Evolutionary conservation across 2,329 filamentous ascomycete genomes (phyloP), one percentile per base, ranked within the genome.

Genomic region (Exserohilum rostratum): DNA sequence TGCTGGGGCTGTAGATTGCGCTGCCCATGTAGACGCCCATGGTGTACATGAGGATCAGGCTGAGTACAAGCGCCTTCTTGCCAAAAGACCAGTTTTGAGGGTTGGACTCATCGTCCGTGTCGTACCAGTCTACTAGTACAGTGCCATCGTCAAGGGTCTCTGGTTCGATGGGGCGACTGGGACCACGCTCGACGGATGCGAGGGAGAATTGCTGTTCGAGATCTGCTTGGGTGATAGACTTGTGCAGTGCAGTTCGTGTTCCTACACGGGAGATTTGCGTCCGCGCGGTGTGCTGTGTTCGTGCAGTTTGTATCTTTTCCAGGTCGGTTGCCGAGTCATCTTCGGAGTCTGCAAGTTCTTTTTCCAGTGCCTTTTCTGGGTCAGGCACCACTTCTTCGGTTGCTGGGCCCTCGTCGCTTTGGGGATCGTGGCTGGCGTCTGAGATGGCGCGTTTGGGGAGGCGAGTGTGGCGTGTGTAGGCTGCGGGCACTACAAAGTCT

Each of bases 1-100:
- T 71, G 13, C 68, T 73, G 7, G 78, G 73, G 0, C 74, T 68
- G 71, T 85, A 86, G 52, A 87, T 82, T 1, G 80, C 76, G 2
- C 77, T 79, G 5, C 79, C 80, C 62, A 79, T 80, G 63, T 84
- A 84, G 3, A 84, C 84, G 20, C 84, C 81, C 57, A 87, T 83
- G 0, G 85, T 88, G 83, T 88, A 77, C 83, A 87, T 55, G 4
- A 85, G 59, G 53, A 80, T 78, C 58, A 76, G 71, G 3, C 64
- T 45, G 0, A 75, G 67, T 2, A 77, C 76, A 5, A 77, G 62
- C 0, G 60, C 53, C 44, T 77, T 77, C 55, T 71, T 76, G 17
- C 58, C 55, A 29, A 66, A 64, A 6, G 61, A 53, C 75, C 75
- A 78, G 50, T 78, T 78, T 63, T 77, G 69, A 1, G 76, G 76